These are phyloP conservation scores for Malus fusca DNA, from an alignment of 306 rosid genomes.

Conservation along the genomic window DNA sequence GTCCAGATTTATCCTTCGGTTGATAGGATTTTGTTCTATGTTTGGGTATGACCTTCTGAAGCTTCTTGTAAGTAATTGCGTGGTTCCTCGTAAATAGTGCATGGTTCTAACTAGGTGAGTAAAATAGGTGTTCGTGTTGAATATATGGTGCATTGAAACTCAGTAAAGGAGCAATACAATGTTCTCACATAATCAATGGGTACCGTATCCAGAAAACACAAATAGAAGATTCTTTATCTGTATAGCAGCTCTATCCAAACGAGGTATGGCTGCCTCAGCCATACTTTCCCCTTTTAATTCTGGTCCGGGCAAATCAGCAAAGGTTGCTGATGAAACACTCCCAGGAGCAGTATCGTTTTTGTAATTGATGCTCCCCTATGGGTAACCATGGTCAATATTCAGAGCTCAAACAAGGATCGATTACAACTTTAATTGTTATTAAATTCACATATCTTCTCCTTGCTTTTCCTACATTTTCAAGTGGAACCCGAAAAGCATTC, in stretches of 20 bases:
- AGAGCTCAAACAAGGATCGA: neutral
- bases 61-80: neutral
- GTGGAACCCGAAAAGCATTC: neutral
- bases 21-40: neutral
- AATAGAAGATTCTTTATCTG: conserved; percentile 63
- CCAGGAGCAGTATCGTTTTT: conserved; percentile 6
- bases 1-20: neutral
- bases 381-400: neutral
- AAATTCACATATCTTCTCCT: neutral
- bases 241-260: conserved; percentile 68
- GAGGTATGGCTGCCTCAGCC: conserved; percentile 78
- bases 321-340: conserved; percentile 49
- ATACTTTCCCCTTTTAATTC: conserved; percentile 64
- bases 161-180: neutral
- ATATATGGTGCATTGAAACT: neutral
- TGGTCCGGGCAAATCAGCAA: conserved; percentile 80
- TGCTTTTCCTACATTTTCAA: neutral
- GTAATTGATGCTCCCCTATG: neutral
- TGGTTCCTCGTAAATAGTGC: neutral
- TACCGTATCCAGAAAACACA: conserved; percentile 71
- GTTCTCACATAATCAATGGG: conserved; percentile 55
- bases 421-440: neutral
- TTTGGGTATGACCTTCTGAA: neutral
- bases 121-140: neutral
- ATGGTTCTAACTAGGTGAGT: neutral